Evolutionary conservation across 2,329 filamentous ascomycete genomes (phyloP), one percentile per base, ranked within the genome.

Genomic region (Cytospora schulzeri): DNA sequence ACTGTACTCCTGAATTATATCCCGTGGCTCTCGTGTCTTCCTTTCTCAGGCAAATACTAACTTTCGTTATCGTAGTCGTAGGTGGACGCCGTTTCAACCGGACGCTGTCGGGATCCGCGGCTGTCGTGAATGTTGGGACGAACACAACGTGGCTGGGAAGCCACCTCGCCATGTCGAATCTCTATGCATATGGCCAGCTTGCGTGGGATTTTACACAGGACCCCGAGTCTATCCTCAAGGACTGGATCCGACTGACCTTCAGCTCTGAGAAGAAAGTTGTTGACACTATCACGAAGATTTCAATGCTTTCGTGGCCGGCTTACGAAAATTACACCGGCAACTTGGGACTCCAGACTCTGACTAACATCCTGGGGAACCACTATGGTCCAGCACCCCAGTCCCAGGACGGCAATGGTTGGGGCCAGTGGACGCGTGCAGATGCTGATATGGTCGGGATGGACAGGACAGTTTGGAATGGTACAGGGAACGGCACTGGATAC

Each of bases 261-360:
- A 81, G 85, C 1, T 73, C 79, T 14, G 80, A 88, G 63, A 72
- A 72, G 0, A 71, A 74, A 2, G 83, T 91, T n/a, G 68, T 88
- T 54, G 77, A 87, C 29, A 84, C 82, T 0, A 83, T 91, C 61
- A 84, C 81, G 1, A 72, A 83, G 17, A 85, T 91, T 73, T 88
- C 86, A 0, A 86, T 91, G 83, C 79, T 80, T 12, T 91, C 88
- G 0, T 91, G 89, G 89, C 86, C 85, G 0, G 84, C 88, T 0
- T 91, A 91, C 64, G 88, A 91, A 74, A 86, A 87, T 71, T 91
- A 91, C 76, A 85, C 80, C 0, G 89, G 89, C 5, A 91, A 91
- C 68, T 78, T 91, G 0, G 89, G 89, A 12, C 82, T 89, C 6
- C 88, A 91, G 70, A 91, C 89, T 0, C 73, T 91, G 54, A 87